phyloP scores from a whole-genome alignment of 2,329 filamentous ascomycete species.

The Amphichorda felina region DNA sequence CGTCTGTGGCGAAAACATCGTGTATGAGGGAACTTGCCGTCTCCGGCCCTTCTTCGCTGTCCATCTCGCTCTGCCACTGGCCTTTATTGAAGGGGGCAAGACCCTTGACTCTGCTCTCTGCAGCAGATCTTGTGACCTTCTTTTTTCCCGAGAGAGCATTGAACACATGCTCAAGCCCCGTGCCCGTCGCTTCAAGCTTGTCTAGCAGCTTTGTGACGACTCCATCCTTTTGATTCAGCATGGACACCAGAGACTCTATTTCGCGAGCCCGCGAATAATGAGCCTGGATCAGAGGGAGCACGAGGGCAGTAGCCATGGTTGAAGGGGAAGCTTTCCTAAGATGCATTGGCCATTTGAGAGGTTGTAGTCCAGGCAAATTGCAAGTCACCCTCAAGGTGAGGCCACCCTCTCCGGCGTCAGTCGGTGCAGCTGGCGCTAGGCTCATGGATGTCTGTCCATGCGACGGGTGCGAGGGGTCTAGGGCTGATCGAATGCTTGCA shows the following conservation, averaged over 20 bases:
- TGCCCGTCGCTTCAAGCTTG: conserved; percentile 40
- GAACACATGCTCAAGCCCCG: conserved; percentile 41
- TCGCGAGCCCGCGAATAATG: conserved; percentile 27
- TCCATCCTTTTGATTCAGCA: conserved; percentile 37
- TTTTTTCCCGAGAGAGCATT: conserved; percentile 35
- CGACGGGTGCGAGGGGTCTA: conserved; percentile 32
- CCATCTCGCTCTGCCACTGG: conserved; percentile 22
- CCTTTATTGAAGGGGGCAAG: conserved; percentile 33
- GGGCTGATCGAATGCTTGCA: conserved; percentile 42
- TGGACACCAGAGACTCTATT: conserved; percentile 27
- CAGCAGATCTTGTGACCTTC: conserved; percentile 28
- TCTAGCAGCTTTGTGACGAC: conserved; percentile 38
- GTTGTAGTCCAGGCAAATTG: conserved; percentile 50
- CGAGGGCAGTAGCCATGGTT: conserved; percentile 32
- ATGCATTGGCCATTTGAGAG: conserved; percentile 53
- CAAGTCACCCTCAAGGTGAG: conserved; percentile 44
- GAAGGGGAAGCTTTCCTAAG: conserved; percentile 33
- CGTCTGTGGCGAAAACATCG: conserved; percentile 25
- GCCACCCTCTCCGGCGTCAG: conserved; percentile 25
- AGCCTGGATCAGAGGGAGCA: conserved; percentile 38
- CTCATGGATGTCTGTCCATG: conserved; percentile 32
- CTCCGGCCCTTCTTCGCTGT: conserved; percentile 11
- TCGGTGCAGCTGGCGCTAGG: conserved; percentile 19
- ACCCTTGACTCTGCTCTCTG: conserved; percentile 37
- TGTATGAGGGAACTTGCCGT: conserved; percentile 24